Base-by-base conservation (phyloP, 2,329 filamentous ascomycete species). In the Aureobasidium lini region DNA sequence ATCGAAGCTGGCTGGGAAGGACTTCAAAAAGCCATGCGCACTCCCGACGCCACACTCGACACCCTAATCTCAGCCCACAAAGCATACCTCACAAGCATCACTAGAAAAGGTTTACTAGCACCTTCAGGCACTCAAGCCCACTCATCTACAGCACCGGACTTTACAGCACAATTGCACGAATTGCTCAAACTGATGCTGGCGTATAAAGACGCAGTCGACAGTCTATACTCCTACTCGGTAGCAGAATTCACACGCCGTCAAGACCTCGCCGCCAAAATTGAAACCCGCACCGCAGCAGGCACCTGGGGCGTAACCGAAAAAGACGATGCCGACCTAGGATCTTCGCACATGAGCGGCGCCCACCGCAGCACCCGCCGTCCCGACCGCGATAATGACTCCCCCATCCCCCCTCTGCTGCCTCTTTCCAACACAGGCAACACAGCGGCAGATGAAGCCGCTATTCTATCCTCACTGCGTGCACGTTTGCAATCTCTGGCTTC, bases 1-100 rank as follows among this genome's bases (percentile, higher is more conserved):
- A 97, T 99, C 66, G 94, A 99, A 73, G 88, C 89, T 37, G 94
- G 90, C 50, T 99, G 94, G 95, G 89, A 89, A 62, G 88, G 93
- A 69, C 81, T 99, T 2, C 89, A 96, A 72, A 82, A 84, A 31
- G 87, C 88, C 34, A 87, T 97, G 62, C 84, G 83, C 59, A 68
- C 70, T 49, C 90, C 93, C 13, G 89, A 89, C 65, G 92, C 88
- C 69, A 99, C 94, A 0, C 82, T 99, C 10, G 95, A 99, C 75
- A 94, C 97, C 69, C 81, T 99, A 58, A 97, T 99, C 70, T 83
- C 87, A 65, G 93, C 94, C 0, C 94, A 99, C 73, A 89, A 87
- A 15, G 86, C 84, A 57, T 99, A 97, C 71, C 86, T 99, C 60
- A 90, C 89, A 67, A 87, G 89, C 64, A 97, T 99, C 71, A 99